Evolutionary conservation across 2,329 filamentous ascomycete species (phyloP).

Genomic region (Colletotrichum cereale): DNA sequence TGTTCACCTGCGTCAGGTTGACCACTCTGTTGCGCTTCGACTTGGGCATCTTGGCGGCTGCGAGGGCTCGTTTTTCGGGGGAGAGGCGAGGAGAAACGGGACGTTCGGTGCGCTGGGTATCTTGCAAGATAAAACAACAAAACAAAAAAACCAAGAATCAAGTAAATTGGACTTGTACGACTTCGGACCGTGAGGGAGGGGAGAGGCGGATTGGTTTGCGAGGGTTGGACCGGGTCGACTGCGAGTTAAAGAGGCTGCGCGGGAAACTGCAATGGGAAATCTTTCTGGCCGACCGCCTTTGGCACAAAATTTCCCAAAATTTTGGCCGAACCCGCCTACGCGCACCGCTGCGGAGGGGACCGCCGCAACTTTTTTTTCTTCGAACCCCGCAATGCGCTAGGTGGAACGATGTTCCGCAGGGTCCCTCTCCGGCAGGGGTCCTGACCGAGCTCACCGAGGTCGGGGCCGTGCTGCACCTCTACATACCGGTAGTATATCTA

Average conservation of each 20-base stretch:
- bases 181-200: background rate
- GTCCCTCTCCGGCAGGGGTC: slow-evolving; percentile 16
- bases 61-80: no score
- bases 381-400: slow-evolving; percentile 43
- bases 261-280: slow-evolving; percentile 29
- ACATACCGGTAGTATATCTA: no score
- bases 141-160: background rate
- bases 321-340: slow-evolving; percentile 17
- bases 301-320: slow-evolving; percentile 40
- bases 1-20: slow-evolving; percentile 90
- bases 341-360: slow-evolving; percentile 1
- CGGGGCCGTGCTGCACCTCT: background rate
- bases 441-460: slow-evolving; percentile 4
- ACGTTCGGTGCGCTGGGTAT: background rate
- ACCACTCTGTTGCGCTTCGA: slow-evolving; percentile 93
- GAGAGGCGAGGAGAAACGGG: no score
- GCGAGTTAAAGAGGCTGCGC: slow-evolving; percentile 21
- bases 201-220: background rate
- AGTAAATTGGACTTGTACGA: background rate
- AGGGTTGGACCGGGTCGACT: background rate
- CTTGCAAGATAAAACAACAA: background rate
- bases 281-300: slow-evolving; percentile 40
- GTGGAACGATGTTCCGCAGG: slow-evolving; percentile 42
- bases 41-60: slow-evolving; percentile 81
- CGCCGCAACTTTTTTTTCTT: slow-evolving; percentile 42